Percentiles rank a stretch among this genome's conserved stretches.
phyloP scores from a whole-genome alignment of 441 rosid genomes.

The Adansonia rubrostipa region DNA sequence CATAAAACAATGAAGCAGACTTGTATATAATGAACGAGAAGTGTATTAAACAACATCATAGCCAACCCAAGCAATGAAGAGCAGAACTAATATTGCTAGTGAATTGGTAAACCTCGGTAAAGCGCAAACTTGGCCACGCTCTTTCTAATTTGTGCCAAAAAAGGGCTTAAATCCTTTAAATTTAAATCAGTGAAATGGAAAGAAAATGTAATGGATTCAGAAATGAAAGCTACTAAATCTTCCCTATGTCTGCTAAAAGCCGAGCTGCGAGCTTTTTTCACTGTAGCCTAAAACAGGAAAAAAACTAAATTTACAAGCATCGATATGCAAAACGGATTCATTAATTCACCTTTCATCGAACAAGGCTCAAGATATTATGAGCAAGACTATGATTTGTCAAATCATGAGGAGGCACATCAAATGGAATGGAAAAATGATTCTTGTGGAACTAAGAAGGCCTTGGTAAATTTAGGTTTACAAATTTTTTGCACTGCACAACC shows the following conservation, averaged over 20 bases:
- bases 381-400: neutral
- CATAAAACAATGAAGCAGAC: neutral
- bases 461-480: neutral
- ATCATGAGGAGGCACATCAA: neutral
- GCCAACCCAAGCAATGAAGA: constrained; percentile 60
- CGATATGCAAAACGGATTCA: constrained; percentile 8
- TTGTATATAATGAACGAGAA: constrained; percentile 10
- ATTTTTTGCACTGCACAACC: neutral
- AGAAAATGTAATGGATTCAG: constrained; percentile 9
- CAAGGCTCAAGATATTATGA: neutral
- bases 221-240: constrained; percentile 7
- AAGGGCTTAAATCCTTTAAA: constrained; percentile 1
- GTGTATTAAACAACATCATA: constrained; percentile 44
- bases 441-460: neutral
- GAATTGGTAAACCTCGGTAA: constrained; percentile 50
- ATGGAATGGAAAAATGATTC: neutral
- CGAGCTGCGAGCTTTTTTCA: neutral
- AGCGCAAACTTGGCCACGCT: constrained; percentile 49
- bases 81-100: constrained; percentile 52
- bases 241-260: neutral
- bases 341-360: neutral
- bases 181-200: constrained; percentile 10
- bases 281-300: neutral
- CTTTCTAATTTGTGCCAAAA: constrained; percentile 38
- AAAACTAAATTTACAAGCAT: neutral